Evolutionary conservation across 441 rosid species (phyloP), one percentile per base, ranked within the genome.

Genomic region (Arabidopsis lyrata): DNA sequence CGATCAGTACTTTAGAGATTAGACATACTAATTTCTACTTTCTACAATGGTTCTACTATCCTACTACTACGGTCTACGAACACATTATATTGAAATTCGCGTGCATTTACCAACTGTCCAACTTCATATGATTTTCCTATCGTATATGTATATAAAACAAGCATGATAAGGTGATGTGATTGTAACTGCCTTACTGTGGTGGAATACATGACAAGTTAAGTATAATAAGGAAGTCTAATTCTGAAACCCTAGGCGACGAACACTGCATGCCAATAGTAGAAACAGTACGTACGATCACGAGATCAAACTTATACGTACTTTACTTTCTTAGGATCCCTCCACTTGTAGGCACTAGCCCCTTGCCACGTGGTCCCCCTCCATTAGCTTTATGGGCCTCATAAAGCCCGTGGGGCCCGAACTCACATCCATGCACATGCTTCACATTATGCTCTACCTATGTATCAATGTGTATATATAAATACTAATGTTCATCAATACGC

Each of bases 261-360:
- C 80, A 77, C 64, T 72, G 80, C 80, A 72, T 72, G 77, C 64
- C 73, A 77, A 72, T 77, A 59, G 80, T 72, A 72, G 77, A 72
- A 77, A 77, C 45, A 77, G 80, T 77, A 65, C 76, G 76, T 76
- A 76, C 75, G 66, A 77, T 77, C 73, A 77, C 80, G 80, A 76
- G 80, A 63, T 68, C 60, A 57, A 70, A 70, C 55, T 63, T 59
- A 72, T 77, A 77, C 76, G 73, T 71, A 71, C 72, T 77, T 70
- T 70, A 58, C 70, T 63, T 50, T 16, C 74, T 63, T 71, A 72
- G 80, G 76, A 77, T 77, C 80, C 77, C 73, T 77, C 77, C 73
- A 72, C 68, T 66, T 66, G 72, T 64, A 77, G 76, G 54, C 62
- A 77, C 45, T 71, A 77, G 77, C 68, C 59, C n/a, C 52, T 54